Evolutionary conservation across 768 basidiomycete genomes (phyloP).

Genomic region (Clavaria fumosa): DNA sequence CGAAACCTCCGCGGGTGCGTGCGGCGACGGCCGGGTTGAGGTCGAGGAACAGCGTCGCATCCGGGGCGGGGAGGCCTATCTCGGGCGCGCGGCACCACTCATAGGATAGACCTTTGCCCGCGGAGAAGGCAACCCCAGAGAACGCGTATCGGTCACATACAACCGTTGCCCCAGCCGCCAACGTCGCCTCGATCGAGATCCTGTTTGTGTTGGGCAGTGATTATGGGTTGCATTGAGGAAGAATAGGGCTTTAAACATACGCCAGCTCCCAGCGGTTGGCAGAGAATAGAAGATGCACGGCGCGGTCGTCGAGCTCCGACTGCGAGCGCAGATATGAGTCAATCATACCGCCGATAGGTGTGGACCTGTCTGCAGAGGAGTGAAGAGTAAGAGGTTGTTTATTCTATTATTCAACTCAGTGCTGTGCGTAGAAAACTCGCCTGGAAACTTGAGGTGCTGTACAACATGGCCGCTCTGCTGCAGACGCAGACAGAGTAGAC

Average conservation of each 20-base stretch:
- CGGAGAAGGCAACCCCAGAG: conserved; percentile 86
- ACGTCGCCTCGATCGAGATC: conserved; percentile 40
- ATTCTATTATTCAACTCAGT: neutral
- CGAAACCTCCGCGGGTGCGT: conserved; percentile 63
- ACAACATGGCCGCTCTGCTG: conserved; percentile 29
- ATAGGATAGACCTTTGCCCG: conserved; percentile 52
- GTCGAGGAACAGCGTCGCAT: conserved; percentile 78
- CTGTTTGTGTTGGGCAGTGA: conserved; percentile 19
- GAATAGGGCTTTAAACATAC: conserved; percentile 26
- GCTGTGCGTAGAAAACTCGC: conserved; percentile 27
- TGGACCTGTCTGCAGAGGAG: conserved; percentile 68
- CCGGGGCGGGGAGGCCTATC: conserved; percentile 75
- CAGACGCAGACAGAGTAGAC: conserved; percentile 40
- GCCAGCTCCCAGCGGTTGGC: conserved; percentile 96
- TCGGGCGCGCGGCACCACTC: conserved; percentile 84
- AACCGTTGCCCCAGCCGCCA: conserved; percentile 52
- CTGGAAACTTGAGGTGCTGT: conserved; percentile 76
- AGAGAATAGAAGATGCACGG: conserved; percentile 87
- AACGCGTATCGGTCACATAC: conserved; percentile 93
- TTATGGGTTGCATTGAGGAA: neutral
- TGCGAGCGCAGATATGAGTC: conserved; percentile 77
- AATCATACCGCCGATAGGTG: conserved; percentile 84
- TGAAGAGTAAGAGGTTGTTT: too few relatives aligned
- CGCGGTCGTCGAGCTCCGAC: conserved; percentile 79
- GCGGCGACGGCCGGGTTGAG: conserved; percentile 57